Base-by-base conservation (phyloP, 495 filamentous ascomycete species). In the Tuber borchii region DNA sequence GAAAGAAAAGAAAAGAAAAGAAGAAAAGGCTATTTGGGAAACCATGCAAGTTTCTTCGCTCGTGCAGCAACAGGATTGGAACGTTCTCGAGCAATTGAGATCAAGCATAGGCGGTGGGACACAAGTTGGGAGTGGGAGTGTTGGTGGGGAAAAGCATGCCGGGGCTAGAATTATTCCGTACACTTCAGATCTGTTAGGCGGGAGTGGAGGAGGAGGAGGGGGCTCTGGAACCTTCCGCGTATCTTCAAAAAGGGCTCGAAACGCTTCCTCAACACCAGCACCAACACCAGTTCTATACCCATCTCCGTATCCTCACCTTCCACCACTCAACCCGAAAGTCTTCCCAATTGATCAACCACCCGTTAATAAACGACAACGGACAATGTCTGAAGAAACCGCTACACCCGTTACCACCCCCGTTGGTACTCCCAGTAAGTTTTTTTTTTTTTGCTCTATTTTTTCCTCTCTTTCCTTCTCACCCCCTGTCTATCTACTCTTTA, bases 201-300 rank as follows among this genome's bases (percentile, higher is more conserved):
- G 44, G 34, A 40, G 40, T 37, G 69, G 76, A 61, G 39, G 72
- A 26, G 69, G 44, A 78, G 42, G 75, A 78, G 69, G 77, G 44
- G 73, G 77, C 70, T 79, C 78, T 79, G 70, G 78, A 79, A 79
- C 77, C 78, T 79, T 79, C 78, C 72, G 76, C 56, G 26, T 51
- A 71, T 78, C 75, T 73, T 79, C 78, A 75, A 79, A 79, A 79
- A 71, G 46, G 48, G 71, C 43, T 68, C 48, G 31, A 44, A 68
- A 46, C 40, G 70, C 72, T 71, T 65, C 76, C 56, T 79, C 70
- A 72, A 79, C 77, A 37, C 14, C 69, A 14, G 56, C 56, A 31
- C 56, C 56, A 61, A 61, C 56, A 31, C 56, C 56, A 31, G 56
- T 61, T 26, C 56, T 61, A 16, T 61, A 31, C 42, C 48, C 73